Base-by-base conservation (phyloP, 108 stramenopile genomes). In the Schizochytrium sp. region DNA sequence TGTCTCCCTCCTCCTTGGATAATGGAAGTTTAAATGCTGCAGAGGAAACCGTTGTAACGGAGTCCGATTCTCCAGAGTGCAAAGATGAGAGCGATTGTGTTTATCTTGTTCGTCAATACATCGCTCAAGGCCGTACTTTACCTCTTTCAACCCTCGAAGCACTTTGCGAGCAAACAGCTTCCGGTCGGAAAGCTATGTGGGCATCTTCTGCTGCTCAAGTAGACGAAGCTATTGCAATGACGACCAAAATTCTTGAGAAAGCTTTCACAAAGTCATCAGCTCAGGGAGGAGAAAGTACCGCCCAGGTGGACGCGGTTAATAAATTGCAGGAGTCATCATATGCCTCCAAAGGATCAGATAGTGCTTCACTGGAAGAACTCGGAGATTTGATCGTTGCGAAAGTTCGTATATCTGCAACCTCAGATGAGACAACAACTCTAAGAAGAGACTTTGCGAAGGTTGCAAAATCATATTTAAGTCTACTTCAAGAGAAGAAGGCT, bases 401-500 rank as follows among this genome's bases (percentile, higher is more conserved):
- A 44, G 3, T 69, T 15, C 64, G 64, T 44, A 5, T 44, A 38
- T 44, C 40, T 3, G 64, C 28, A 28, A 28, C 28, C 28, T 28
- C 19, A 7, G 64, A 69, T 15, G 15, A 69, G 28, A 28, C 12
- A 8, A 44, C 42, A 0, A 15, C 64, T 7, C 8, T 38, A 7
- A 7, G 64, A 44, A 38, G 64, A 38, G 64, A 69, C 28, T 69
- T 69, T 69, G 64, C 64, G 42, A 69, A 15, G 64, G 28, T 69
- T 44, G 64, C 64, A 7, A 8, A 44, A 5, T 38, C 19, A 28
- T 69, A 13, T 44, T 44, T 69, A 5, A 38, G 44, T 15, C 64
- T 69, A 5, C 64, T 69, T 12, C 64, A 69, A 15, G 64, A 69
- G 64, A 69, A 69, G 15, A 69, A 69, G 64, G 64, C 64, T 69